Base-by-base conservation (phyloP, 805 yeast genomes). In the Candida xiaguanensis region DNA sequence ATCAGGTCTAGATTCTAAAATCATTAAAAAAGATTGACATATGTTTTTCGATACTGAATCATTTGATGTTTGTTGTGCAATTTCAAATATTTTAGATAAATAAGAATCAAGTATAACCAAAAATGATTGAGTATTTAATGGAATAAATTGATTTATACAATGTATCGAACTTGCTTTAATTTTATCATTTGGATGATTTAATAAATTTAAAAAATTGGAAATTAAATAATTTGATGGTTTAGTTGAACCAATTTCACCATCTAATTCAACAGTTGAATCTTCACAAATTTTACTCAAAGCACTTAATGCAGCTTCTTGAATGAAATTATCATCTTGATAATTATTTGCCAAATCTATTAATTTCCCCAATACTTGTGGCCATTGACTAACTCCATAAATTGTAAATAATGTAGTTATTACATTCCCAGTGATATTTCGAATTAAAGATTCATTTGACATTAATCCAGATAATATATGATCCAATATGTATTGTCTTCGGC, bases 211-310 rank as follows among this genome's bases (percentile, higher is more conserved):
- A 39, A 89, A 77, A 38, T 75, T 72, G 12, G 85, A 82, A 18
- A 87, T 71, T 67, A 91, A 69, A 42, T 71, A 74, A 38, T 77
- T 78, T 46, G 84, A 65, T 0, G 96, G 95, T 40, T 80, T 65
- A 41, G 76, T 74, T 4, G 85, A 84, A 40, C 75, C 68, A 60
- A 78, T 76, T 42, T 80, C 84, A 36, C 70, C 60, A 54, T 86
- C 89, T 42, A 93, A 72, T 26, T 74, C 61, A 33, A 67, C 65
- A 7, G 80, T 78, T 19, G 86, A 78, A 61, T 93, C 99, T 58
- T 93, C 99, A 67, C 96, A 87, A 36, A 93, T 84, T 58, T 90
- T 88, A 27, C 84, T 72, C 44, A 93, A 67, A 0, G 97, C 90
- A 47, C 84, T 73, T 59, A 87, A 76, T 1, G 95, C 85, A 30